Evolutionary conservation across 106 monocot genomes (phyloP).

Genomic region (Hemerocallis citrina): DNA sequence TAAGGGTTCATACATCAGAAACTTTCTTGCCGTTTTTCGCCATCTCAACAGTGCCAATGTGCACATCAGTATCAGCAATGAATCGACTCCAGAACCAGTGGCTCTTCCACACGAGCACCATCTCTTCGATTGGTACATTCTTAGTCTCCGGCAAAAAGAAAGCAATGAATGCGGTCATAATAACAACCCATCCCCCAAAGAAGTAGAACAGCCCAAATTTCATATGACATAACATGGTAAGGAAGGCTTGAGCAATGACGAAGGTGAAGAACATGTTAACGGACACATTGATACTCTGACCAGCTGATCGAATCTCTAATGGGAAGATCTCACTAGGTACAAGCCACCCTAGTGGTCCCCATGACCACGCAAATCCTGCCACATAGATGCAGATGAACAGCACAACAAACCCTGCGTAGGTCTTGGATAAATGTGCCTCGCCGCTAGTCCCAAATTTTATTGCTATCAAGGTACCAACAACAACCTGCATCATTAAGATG

Average conservation of each 20-base stretch:
- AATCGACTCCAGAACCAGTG: slow-evolving; percentile 46
- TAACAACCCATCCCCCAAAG: slow-evolving; percentile 28
- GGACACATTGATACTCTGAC: slow-evolving; percentile 38
- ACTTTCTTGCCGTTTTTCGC: background rate
- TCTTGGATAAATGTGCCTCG: slow-evolving; percentile 11
- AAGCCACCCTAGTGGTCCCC: slow-evolving; percentile 51
- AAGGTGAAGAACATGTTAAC: slow-evolving; percentile 40
- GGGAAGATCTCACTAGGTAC: slow-evolving; percentile 35
- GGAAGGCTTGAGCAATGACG: slow-evolving; percentile 37
- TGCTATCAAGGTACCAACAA: slow-evolving; percentile 24
- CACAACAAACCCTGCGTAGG: slow-evolving; percentile 15
- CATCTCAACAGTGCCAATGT: background rate
- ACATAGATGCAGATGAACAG: slow-evolving; percentile 39
- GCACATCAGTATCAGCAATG: slow-evolving; percentile 12
- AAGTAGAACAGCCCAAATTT: slow-evolving; percentile 35
- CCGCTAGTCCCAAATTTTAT: slow-evolving; percentile 28
- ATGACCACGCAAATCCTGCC: slow-evolving; percentile 35
- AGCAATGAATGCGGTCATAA: slow-evolving; percentile 34
- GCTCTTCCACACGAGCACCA: slow-evolving; percentile 29
- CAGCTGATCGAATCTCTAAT: slow-evolving; percentile 40
- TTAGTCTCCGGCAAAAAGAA: slow-evolving; percentile 44
- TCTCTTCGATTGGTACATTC: slow-evolving; percentile 41
- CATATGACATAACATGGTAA: slow-evolving; percentile 21
- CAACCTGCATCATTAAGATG: slow-evolving; percentile 8
- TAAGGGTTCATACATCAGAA: background rate